Base-by-base conservation (phyloP, 768 basidiomycete species). In the Leccinellum rugosiceps region DNA sequence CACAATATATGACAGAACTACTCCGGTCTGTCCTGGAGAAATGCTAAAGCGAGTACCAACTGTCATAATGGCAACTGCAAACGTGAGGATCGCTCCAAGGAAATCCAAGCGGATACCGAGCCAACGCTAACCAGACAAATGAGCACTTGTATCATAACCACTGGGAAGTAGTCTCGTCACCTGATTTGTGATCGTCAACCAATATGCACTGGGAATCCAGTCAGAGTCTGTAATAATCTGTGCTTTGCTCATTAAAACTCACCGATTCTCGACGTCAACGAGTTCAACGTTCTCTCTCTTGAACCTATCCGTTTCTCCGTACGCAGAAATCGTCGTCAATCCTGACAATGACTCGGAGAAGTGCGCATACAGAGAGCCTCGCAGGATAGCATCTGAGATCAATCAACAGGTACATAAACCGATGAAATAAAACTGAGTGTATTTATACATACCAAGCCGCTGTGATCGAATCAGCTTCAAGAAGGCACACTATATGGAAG, bases 321-420 rank as follows among this genome's bases (percentile, higher is more conserved):
- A 97, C 0, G 93, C 92, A 30, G 93, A 84, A 51, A 96, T 94
- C 10, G 92, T 94, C 1, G 90, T 80, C 41, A 96, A 72, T 17
- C 95, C 95, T 14, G 87, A 87, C 11, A 97, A 77, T 31, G 88
- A 90, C 75, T 97, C 94, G 4, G 92, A 91, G 73, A 97, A 97
- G 68, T 95, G 93, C 1, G 92, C 87, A 69, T 97, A 97, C 15
- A 98, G 73, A 0, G 88, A 86, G 0, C 90, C 90, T 25, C 94
- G 85, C 31, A 97, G 72, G n/a, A 96, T 79, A 23, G 92, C 85
- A 75, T 96, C 92, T 84, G 60, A 25, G 30, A 43, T 28, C 21
- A 19, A 21, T 34, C 32, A 9, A 60, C 25, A 63, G 48, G 21
- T 57, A 11, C 10, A 23, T 30, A 19, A 19, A n/a, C 0, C 7